A percentile compares a stretch with the other conserved stretches of the same genome.
Evolutionary conservation across 1,284 basidiomycete genomes (phyloP).

Genomic region (Pseudozyma thailandica): DNA sequence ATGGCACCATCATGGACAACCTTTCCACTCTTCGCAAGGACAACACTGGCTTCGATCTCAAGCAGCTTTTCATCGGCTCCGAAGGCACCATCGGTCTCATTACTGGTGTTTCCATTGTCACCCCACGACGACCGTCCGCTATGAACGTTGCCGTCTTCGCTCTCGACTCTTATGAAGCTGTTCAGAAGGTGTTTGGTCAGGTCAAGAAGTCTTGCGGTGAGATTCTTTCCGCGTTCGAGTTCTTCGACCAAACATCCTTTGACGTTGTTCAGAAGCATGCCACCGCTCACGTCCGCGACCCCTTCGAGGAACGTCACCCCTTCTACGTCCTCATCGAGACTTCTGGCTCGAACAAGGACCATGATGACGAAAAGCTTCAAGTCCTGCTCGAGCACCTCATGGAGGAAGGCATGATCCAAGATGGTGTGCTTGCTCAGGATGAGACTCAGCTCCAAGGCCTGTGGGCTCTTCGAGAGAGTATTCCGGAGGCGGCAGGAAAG

Average conservation of each 20-base stretch:
- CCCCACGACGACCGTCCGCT: conserved; percentile 81
- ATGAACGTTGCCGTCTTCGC: conserved; percentile 73
- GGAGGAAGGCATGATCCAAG: conserved; percentile 81
- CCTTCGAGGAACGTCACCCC: conserved; percentile 61
- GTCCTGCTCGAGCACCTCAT: conserved; percentile 83
- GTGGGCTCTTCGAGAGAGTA: conserved; percentile 93
- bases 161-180: conserved; percentile 72
- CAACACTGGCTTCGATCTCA: conserved; percentile 99
- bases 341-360: conserved; percentile 89
- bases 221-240: conserved; percentile 97
- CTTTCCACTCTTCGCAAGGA: conserved; percentile 82
- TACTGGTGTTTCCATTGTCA: conserved; percentile 93
- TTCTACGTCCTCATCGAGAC: conserved; percentile 90
- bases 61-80: conserved; percentile 97
- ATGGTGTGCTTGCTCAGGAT: conserved; percentile 92
- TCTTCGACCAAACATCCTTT: conserved; percentile 89
- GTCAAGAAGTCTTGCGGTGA: conserved; percentile 82
- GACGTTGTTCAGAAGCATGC: conserved; percentile 75
- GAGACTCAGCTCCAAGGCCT: conserved; percentile 87
- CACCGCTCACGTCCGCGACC: conserved; percentile 72
- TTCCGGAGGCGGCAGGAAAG: conserved; percentile 93
- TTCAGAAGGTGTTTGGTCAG: conserved; percentile 73
- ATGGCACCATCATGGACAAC: conserved; percentile 78
- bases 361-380: conserved; percentile 96
- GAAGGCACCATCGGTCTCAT: conserved; percentile 96